Evolutionary conservation across 1,284 basidiomycete species (phyloP), one percentile per base, ranked within the genome.

Genomic region (Irpex rosettiformis): DNA sequence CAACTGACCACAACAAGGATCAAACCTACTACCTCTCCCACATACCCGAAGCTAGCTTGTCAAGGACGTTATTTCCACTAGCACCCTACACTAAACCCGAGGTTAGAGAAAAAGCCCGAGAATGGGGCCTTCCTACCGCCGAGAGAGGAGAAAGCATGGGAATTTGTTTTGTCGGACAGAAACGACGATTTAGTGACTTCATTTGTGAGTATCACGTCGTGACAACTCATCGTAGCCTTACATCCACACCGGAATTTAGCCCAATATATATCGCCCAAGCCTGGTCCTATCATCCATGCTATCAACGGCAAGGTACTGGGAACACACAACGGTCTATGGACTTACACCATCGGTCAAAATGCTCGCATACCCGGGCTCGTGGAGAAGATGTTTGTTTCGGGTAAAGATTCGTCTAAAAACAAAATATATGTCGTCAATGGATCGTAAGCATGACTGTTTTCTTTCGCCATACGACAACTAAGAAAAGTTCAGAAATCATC

Each of bases 11-110:
- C 52, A 74, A 70, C 5, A 98, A 98, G 73, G 96, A 98, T 72
- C 96, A 99, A 72, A 90, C 93, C 0, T 98, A 96, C 70, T 99
- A 95, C 70, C 81, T 99, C 1, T 90, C 94, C 1, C 86, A 89
- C 1, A 85, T 95, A 28, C 76, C 84, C 0, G 85, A 93, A 68
- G 57, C 66, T 0, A 80, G 86, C 57, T 80, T 96, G 4, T 65
- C 72, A 0, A 78, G 89, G 63, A 81, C 93, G 0, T 71, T 96
- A 1, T 96, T 98, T 61, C 94, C 94, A 0, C 75, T 97, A 1
- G 88, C 84, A 1, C 69, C 79, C 11, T 70, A 90, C 4, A 78
- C 73, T 2, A 97, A 97, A 72, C 62, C 75, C 0, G 75, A 89
- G 61, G 93, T 98, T 0, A 81, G 93, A n/a, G 77, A 81, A 58